A percentile compares a stretch with the other conserved stretches of the same genome.
phyloP scores from a whole-genome alignment of 306 rosid genomes.

The Fragaria nilgerrensis region DNA sequence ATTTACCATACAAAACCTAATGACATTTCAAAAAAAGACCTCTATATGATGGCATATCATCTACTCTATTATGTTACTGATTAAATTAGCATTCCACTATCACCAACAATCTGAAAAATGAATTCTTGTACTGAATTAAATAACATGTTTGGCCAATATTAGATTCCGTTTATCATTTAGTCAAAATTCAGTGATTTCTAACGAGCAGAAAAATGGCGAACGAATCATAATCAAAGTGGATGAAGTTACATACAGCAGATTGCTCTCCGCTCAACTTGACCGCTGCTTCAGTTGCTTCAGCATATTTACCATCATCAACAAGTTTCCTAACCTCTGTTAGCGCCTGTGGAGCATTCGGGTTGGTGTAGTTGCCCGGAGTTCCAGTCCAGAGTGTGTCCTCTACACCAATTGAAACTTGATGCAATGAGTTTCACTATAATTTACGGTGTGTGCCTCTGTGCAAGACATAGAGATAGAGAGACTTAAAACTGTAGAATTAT shows the following conservation, averaged over 20 bases:
- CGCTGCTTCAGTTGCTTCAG: conserved; percentile 74
- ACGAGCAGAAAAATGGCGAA: not conserved
- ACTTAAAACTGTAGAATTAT: not conserved
- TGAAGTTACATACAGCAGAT: conserved; percentile 53
- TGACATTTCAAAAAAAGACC: not conserved
- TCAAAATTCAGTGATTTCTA: too few relatives aligned
- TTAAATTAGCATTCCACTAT: not conserved
- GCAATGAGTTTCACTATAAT: not conserved
- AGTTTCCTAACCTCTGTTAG: conserved; percentile 73
- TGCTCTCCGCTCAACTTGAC: conserved; percentile 64
- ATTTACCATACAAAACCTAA: not conserved
- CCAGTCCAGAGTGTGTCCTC: conserved; percentile 99
- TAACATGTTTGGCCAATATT: not conserved
- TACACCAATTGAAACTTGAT: conserved; percentile 16
- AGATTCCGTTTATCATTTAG: not conserved
- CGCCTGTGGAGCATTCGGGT: conserved; percentile 64
- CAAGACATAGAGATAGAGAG: too few relatives aligned
- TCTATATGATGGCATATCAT: not conserved
- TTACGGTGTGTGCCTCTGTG: not conserved
- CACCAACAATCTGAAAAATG: not conserved
- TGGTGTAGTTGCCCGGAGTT: conserved; percentile 65
- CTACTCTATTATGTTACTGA: not conserved
- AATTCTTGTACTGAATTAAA: not conserved
- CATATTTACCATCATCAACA: conserved; percentile 61
- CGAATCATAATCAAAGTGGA: not conserved